These are phyloP conservation scores for Solanum habrochaites DNA, from an alignment of 257 asterid species.

Conservation along the genomic window DNA sequence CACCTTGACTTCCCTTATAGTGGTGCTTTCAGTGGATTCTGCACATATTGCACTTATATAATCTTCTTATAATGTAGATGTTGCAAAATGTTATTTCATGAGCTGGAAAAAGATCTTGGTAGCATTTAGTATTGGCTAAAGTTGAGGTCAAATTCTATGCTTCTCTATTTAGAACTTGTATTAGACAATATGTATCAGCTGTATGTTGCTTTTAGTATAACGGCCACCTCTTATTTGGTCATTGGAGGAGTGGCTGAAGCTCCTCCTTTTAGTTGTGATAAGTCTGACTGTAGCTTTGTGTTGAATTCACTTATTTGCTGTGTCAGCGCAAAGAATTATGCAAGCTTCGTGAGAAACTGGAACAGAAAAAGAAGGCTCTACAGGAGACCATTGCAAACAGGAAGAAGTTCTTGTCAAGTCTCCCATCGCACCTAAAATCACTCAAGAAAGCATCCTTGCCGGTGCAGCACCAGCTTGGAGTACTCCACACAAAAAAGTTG, in stretches of 20 bases:
- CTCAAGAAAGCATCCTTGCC: slow-evolving; percentile 96
- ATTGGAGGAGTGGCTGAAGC: neutral
- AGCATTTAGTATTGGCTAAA: neutral
- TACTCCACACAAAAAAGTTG: slow-evolving; percentile 67
- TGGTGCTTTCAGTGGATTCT: neutral
- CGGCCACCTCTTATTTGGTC: neutral
- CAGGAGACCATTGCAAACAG: slow-evolving; percentile 77
- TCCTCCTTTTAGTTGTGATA: neutral
- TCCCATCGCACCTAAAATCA: slow-evolving; percentile 95
- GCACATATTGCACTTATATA: neutral
- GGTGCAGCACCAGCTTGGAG: slow-evolving; percentile 75
- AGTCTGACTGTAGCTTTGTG: neutral
- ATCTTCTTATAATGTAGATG: neutral
- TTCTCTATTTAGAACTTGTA: neutral
- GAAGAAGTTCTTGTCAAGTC: slow-evolving; percentile 80
- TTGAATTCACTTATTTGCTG: slow-evolving; percentile 4
- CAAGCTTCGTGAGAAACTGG: slow-evolving; percentile 73
- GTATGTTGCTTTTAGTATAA: neutral
- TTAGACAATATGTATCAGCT: neutral
- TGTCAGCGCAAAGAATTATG: slow-evolving; percentile 89
- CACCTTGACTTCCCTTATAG: neutral
- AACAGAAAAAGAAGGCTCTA: slow-evolving; percentile 70
- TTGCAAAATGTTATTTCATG: neutral
- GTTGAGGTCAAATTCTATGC: neutral
- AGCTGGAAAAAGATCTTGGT: neutral